phyloP scores from a whole-genome alignment of 257 asterid genomes.

The Gentiana dahurica region DNA sequence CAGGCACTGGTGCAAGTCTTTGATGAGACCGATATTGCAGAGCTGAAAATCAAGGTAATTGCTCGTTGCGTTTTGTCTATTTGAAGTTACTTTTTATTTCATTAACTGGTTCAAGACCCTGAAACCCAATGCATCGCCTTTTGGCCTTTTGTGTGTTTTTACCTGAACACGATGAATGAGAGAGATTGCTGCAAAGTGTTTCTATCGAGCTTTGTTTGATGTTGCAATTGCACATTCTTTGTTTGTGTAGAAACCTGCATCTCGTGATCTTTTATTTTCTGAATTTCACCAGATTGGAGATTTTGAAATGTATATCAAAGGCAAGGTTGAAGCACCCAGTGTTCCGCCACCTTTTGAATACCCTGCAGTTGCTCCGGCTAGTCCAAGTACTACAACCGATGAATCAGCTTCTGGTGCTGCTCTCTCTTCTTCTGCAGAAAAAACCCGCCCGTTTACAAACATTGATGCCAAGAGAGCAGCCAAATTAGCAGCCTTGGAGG shows the following conservation, averaged over 20 bases:
- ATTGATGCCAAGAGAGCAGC: conserved; percentile 42
- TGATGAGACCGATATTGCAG: conserved; percentile 71
- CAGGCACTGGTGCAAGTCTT: conserved; percentile 72
- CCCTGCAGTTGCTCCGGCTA: conserved; percentile 34
- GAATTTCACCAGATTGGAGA: conserved; percentile 44
- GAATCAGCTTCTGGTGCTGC: conserved; percentile 32
- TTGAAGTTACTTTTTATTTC: too few species aligned
- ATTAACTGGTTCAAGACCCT: neutral
- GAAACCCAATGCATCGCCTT: too few species aligned
- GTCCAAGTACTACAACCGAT: conserved; percentile 38
- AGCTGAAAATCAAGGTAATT: conserved; percentile 70
- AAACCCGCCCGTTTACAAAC: conserved; percentile 53
- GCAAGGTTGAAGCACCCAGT: conserved; percentile 40
- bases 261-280: conserved; percentile 7
- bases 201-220: neutral
- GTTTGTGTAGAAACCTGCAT: neutral
- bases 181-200: too few species aligned
- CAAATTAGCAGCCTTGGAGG: conserved; percentile 61
- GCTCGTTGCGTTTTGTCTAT: neutral
- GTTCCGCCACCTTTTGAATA: conserved; percentile 33
- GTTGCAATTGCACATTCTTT: neutral
- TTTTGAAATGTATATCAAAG: conserved; percentile 64
- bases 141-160: too few species aligned
- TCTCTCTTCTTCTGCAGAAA: conserved; percentile 46
- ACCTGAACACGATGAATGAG: too few species aligned